Evolutionary conservation across 192 early-diverging fungal genomes (phyloP).

Genomic region (Lobosporangium transversale): DNA sequence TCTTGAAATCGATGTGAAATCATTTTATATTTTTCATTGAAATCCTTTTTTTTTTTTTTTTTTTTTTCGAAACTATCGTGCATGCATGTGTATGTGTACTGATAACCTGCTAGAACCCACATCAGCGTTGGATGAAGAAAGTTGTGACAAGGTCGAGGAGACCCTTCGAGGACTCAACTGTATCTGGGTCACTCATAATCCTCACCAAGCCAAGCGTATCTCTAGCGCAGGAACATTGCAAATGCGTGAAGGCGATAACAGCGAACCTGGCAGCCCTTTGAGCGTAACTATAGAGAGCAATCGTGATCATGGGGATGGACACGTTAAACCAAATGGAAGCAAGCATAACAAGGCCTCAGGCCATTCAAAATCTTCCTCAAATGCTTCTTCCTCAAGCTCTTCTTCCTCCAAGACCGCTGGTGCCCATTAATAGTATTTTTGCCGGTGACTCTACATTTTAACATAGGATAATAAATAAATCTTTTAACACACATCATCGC

Average conservation of each 20-base stretch:
- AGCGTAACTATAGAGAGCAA: slow-evolving; percentile 1
- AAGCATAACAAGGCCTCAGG: no score
- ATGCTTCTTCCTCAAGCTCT: no score
- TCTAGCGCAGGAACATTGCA: slow-evolving; percentile 44
- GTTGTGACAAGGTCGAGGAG: slow-evolving; percentile 75
- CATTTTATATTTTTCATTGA: not conserved
- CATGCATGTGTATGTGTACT: not conserved
- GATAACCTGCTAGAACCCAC: slow-evolving; percentile 84
- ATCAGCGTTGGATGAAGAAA: slow-evolving; percentile 80
- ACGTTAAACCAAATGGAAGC: no score
- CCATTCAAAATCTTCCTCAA: no score
- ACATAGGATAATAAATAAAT: no score
- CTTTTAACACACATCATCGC: no score
- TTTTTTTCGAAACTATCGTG: not conserved
- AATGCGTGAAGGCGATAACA: slow-evolving; percentile 37
- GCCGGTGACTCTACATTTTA: no score
- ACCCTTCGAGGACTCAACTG: slow-evolving; percentile 72
- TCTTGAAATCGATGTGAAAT: not conserved
- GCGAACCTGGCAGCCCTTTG: not conserved
- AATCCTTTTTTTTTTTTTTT: not conserved
- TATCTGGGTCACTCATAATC: slow-evolving; percentile 86
- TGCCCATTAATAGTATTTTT: no score
- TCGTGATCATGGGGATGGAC: not conserved
- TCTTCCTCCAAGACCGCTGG: no score
- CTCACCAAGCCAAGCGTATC: slow-evolving; percentile 70